A percentile compares a stretch with the other conserved stretches of the same genome.
Conservation (phyloP, 2,329 filamentous ascomycete genomes). For the Cercospora sesami region DNA sequence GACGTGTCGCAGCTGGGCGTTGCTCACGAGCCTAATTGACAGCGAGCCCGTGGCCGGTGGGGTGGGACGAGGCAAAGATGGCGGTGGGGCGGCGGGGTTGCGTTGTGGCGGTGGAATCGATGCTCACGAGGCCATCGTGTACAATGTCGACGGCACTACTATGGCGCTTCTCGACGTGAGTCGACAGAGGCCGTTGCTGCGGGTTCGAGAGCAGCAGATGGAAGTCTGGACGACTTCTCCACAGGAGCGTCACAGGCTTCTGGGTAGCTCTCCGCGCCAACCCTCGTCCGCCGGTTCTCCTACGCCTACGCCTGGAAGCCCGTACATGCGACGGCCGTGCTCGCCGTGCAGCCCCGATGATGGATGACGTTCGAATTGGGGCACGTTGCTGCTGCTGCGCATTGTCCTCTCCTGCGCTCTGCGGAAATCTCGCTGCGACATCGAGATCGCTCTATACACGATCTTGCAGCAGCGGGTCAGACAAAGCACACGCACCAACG, state of each 20-base stretch:
- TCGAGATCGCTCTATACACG: not conserved
- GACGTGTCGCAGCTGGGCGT: constrained; percentile 4
- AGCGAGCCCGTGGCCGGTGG: not conserved
- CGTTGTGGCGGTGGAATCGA: not conserved
- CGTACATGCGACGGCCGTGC: not conserved
- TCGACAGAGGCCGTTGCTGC: not conserved
- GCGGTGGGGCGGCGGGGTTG: not conserved
- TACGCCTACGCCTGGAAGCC: not conserved
- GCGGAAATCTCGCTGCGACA: not conserved
- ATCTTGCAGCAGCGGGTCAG: not conserved
- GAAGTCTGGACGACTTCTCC: constrained; percentile 1
- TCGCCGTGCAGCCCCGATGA: not conserved
- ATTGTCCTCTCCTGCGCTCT: not conserved
- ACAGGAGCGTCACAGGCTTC: not conserved
- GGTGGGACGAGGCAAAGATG: not conserved
- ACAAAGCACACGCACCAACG: not conserved
- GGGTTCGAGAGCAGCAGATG: not conserved
- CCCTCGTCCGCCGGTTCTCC: not conserved
- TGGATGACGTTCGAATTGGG: not conserved
- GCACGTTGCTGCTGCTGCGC: not conserved
- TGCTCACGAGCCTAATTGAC: constrained; percentile 3
- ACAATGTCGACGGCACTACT: not conserved
- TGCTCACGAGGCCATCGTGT: not conserved
- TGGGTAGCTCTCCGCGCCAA: not conserved
- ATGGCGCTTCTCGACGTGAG: not conserved